A percentile compares a stretch with the other conserved stretches of the same genome.
Conservation (phyloP, 257 asterid genomes). For the Solanum gandarillasii region DNA sequence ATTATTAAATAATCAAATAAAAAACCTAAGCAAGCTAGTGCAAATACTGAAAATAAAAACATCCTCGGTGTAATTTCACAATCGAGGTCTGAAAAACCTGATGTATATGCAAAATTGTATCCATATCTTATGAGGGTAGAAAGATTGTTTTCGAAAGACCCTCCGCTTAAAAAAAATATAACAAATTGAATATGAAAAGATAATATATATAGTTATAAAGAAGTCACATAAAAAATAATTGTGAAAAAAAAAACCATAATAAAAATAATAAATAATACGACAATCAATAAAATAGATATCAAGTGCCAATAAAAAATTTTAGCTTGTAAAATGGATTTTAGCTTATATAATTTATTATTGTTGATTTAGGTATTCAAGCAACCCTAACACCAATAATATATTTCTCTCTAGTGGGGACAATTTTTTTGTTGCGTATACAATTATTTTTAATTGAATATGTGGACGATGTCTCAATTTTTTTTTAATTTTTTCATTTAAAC, state of each 20-base stretch:
- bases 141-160: accelerated
- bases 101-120: background rate
- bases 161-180: background rate
- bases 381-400: background rate
- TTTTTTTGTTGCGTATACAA: too few relatives aligned
- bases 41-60: background rate
- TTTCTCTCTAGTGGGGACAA: background rate
- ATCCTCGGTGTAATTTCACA: background rate
- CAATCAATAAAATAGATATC: background rate
- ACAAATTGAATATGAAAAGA: background rate
- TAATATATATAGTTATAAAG: background rate
- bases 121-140: background rate
- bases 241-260: too few relatives aligned
- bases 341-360: background rate
- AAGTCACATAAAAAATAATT: background rate
- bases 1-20: background rate
- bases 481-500: background rate
- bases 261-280: background rate
- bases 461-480: too few relatives aligned
- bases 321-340: background rate
- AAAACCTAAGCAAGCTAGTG: background rate
- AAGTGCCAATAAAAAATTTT: background rate
- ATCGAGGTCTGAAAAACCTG: accelerated
- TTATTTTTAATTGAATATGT: too few relatives aligned
- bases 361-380: background rate